phyloP scores from a whole-genome alignment of 352 stramenopile species.

The Phytophthora lateralis region DNA sequence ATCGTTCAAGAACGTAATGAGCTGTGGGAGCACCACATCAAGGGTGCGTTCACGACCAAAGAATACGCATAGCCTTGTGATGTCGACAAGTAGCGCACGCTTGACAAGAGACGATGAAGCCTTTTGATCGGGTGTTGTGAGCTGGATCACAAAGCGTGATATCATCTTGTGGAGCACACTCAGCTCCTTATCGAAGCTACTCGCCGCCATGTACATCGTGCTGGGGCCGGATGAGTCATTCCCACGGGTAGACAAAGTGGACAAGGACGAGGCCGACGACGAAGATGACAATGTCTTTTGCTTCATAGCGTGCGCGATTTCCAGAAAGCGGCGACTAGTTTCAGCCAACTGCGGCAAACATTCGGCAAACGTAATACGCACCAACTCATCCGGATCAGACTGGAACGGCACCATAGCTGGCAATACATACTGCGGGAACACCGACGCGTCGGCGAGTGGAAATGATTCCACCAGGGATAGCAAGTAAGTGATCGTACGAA shows the following conservation, averaged over 20 bases:
- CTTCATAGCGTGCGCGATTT: conserved; percentile 92
- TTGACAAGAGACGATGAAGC: conserved; percentile 94
- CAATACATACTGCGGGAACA: conserved; percentile 98
- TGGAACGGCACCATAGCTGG: conserved; percentile 90
- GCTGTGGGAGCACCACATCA: conserved; percentile 95
- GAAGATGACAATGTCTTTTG: conserved; percentile 58
- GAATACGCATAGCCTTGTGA: conserved; percentile 97
- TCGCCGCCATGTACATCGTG: conserved; percentile 67
- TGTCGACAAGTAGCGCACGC: conserved; percentile 92
- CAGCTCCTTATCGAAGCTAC: conserved; percentile 94
- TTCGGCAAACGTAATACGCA: conserved; percentile 95
- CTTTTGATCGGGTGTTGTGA: conserved; percentile 90
- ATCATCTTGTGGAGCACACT: conserved; percentile 93
- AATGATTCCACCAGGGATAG: conserved; percentile 92
- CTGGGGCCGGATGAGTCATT: conserved; percentile 36
- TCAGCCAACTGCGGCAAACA: conserved; percentile 93
- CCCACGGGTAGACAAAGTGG: conserved; percentile 41
- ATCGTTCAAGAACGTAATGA: conserved; percentile 98
- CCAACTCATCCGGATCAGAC: conserved; percentile 91
- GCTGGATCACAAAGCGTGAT: conserved; percentile 93
- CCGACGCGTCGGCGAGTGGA: conserved; percentile 93
- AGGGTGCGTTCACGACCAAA: conserved; percentile 95
- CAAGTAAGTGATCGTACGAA: conserved; percentile 91
- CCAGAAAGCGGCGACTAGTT: conserved; percentile 93
- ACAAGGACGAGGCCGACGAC: conserved; percentile 42